Base-by-base conservation (phyloP, 129 eudicot genomes). In the Rutidosis leptorrhynchoides region DNA sequence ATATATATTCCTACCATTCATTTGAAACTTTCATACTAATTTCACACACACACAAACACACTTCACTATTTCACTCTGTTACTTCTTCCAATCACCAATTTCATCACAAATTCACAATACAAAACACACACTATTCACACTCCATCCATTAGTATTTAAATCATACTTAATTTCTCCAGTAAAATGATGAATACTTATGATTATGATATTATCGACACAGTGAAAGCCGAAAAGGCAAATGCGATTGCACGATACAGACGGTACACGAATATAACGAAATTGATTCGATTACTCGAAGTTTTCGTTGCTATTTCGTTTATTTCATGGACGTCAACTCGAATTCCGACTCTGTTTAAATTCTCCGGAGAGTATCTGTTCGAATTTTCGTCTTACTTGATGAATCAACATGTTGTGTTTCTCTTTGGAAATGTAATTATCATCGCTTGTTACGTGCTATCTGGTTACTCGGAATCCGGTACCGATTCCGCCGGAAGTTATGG, bases 341-440 rank as follows among this genome's bases (percentile, higher is more conserved):
- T 85, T 7, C 85, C 97, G 21, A 11, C 33, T 11, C 65, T 54
- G 29, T 54, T 73, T 1, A 73, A 55, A 40, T 15, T 66, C 7
- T 55, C 78, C 57, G 74, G 76, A 56, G 68, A 52, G 21, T 78
- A 37, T 64, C 3, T 82, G 12, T 19, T 75, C 2, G 53, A 62
- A 32, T 15, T 82, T 15, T 61, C 78, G 2, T 43, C 67, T 45
- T 72, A 59, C 40, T n/a, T 86, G 1, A 40, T 78, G 71, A 86
- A 82, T 62, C 89, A 83, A 68, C 95, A 76, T 76, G 79, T 90
- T 3, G 89, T 79, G 11, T 90, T 90, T 53, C 72, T 90, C 6
- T 64, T 90, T 81, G 92, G 92, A 37, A 90, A 87, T 67, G 83
- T 70, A 2, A 87, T 90, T 4, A 75, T 90, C 24, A 70, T 72